Evolutionary conservation across 495 filamentous ascomycete genomes (phyloP).

Genomic region (Aspergillus sclerotiicarbonarius): DNA sequence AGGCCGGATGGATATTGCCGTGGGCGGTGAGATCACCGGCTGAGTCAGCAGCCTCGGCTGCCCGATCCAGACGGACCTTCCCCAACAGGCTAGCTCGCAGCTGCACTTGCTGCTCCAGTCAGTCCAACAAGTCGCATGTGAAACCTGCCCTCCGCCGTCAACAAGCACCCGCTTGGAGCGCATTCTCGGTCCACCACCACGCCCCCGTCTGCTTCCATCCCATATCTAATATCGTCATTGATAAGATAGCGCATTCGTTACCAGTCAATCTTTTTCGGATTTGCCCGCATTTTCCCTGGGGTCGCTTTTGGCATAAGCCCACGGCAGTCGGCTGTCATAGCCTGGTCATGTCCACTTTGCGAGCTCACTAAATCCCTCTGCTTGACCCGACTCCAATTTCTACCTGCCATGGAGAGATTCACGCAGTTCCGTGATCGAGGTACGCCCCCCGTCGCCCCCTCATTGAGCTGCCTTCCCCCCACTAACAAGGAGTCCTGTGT

Average conservation of each 20-base stretch:
- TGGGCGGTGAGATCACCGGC: not conserved
- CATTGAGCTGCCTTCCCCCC: not conserved
- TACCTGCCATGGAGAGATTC: slow-evolving; percentile 82
- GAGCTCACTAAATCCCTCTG: not conserved
- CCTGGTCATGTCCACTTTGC: slow-evolving; percentile 8
- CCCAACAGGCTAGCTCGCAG: not conserved
- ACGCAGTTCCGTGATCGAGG: slow-evolving; percentile 95
- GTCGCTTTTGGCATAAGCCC: not conserved
- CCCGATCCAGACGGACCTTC: not conserved
- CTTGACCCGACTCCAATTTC: not conserved
- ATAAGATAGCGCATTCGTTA: not conserved
- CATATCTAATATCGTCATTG: not conserved
- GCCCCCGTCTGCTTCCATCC: too few relatives aligned
- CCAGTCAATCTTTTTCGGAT: not conserved
- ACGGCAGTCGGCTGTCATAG: not conserved
- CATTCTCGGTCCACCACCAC: not conserved
- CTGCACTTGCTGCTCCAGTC: too few relatives aligned
- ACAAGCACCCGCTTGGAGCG: not conserved
- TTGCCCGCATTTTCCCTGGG: too few relatives aligned
- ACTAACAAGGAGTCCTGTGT: slow-evolving; percentile 19
- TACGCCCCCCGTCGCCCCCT: slow-evolving; percentile 29
- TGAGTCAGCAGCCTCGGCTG: not conserved
- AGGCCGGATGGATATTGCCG: not conserved
- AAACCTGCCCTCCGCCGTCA: not conserved
- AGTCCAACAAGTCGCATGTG: not conserved